Evolutionary conservation across 805 yeast species (phyloP).

Genomic region (Schwanniomyces occidentalis): DNA sequence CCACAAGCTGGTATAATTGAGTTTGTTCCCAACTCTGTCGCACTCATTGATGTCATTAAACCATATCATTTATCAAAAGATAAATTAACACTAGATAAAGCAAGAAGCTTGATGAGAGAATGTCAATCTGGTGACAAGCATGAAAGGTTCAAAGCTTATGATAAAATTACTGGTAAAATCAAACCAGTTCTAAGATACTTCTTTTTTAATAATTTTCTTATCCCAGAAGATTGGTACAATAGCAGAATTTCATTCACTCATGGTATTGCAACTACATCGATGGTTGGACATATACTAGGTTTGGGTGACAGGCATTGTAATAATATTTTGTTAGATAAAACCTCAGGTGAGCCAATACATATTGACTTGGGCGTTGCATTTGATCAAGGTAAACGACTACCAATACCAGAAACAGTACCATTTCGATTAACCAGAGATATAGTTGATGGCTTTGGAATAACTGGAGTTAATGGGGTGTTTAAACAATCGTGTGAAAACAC

Average conservation of each 20-base stretch:
- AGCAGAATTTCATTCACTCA: constrained; percentile 65
- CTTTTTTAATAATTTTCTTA: constrained; percentile 64
- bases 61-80: constrained; percentile 59
- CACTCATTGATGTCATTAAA: constrained; percentile 66
- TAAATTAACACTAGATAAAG: constrained; percentile 49
- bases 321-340: constrained; percentile 77
- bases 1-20: constrained; percentile 87
- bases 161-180: constrained; percentile 48
- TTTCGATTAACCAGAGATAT: constrained; percentile 87
- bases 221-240: constrained; percentile 73
- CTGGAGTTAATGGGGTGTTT: constrained; percentile 82
- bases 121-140: constrained; percentile 47
- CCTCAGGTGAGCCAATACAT: constrained; percentile 91
- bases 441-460: constrained; percentile 85
- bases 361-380: constrained; percentile 96
- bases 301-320: constrained; percentile 95
- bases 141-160: constrained; percentile 48
- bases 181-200: constrained; percentile 70
- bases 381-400: constrained; percentile 84
- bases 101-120: constrained; percentile 63
- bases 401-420: constrained; percentile 92
- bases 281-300: constrained; percentile 86
- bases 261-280: constrained; percentile 82
- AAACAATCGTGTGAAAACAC: constrained; percentile 72
- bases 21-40: constrained; percentile 75